Evolutionary conservation across 2,329 filamentous ascomycete species (phyloP).

Genomic region (Alternaria gansuensis): DNA sequence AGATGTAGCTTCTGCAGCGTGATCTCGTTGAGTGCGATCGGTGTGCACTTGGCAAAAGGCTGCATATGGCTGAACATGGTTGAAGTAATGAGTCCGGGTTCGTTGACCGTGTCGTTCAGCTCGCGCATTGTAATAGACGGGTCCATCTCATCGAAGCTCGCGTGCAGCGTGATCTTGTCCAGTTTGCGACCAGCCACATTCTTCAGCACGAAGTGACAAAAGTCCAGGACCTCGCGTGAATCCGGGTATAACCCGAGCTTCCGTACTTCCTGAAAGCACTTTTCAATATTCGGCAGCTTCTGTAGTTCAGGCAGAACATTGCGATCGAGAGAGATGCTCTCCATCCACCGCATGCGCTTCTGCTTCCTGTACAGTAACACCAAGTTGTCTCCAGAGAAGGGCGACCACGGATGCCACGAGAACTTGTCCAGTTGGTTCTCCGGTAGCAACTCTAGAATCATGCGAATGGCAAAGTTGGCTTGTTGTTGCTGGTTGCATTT

Average conservation of each 20-base stretch:
- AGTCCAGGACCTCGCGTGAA: constrained; percentile 55
- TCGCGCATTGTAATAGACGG: constrained; percentile 50
- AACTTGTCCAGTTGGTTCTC: constrained; percentile 61
- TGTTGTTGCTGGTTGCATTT: constrained; percentile 57
- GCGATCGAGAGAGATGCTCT: constrained; percentile 58
- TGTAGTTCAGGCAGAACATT: constrained; percentile 55
- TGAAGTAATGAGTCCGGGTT: constrained; percentile 57
- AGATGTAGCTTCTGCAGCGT: constrained; percentile 58
- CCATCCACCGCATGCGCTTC: constrained; percentile 59
- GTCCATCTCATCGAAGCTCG: constrained; percentile 56
- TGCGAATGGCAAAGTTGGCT: constrained; percentile 59
- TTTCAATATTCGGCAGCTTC: constrained; percentile 53
- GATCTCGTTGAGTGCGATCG: constrained; percentile 56
- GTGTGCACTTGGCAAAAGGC: constrained; percentile 59
- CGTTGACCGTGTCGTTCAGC: constrained; percentile 59
- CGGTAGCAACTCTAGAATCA: constrained; percentile 60
- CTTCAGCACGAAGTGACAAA: constrained; percentile 56
- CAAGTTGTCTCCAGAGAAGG: constrained; percentile 59
- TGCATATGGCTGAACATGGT: constrained; percentile 59
- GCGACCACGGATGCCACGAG: constrained; percentile 61
- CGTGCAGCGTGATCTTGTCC: constrained; percentile 59
- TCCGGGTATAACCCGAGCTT: constrained; percentile 61
- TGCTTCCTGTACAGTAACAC: constrained; percentile 60
- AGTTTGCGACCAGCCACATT: constrained; percentile 50
- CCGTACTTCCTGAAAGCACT: constrained; percentile 53